These are phyloP conservation scores for Clitoria ternatea DNA, from an alignment of 306 rosid species.

Conservation along the genomic window DNA sequence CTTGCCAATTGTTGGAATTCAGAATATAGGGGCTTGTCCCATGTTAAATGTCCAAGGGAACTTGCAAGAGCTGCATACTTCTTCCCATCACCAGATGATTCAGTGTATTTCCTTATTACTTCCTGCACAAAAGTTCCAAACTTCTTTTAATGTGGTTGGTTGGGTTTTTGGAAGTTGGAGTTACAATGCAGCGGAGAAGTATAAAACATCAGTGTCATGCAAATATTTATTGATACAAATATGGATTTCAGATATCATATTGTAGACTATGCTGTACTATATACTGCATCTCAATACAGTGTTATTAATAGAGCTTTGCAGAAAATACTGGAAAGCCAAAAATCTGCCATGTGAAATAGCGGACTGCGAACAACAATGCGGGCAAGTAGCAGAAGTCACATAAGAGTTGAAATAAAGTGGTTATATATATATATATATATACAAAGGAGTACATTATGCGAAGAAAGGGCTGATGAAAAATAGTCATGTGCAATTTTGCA, in stretches of 20 bases:
- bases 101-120: conserved; percentile 68
- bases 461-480: too few relatives aligned
- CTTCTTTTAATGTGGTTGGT: neutral
- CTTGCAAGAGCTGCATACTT: conserved; percentile 83
- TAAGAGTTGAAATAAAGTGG: too few relatives aligned
- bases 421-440: too few relatives aligned
- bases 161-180: neutral
- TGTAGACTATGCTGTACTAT: neutral
- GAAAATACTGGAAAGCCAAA: too few relatives aligned
- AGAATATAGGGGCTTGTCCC: conserved; percentile 73
- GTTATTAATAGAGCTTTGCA: too few relatives aligned
- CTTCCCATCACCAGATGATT: conserved; percentile 50
- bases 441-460: too few relatives aligned
- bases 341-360: too few relatives aligned
- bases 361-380: too few relatives aligned
- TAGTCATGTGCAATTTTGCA: too few relatives aligned
- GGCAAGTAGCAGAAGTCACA: too few relatives aligned
- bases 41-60: conserved; percentile 71
- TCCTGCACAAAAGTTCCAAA: conserved; percentile 42
- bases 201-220: neutral
- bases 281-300: neutral
- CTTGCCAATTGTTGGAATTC: conserved; percentile 82
- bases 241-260: neutral
- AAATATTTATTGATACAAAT: neutral
- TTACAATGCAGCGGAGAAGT: neutral